Conservation (phyloP, 495 filamentous ascomycete species). For the Penicillium pulvis region DNA sequence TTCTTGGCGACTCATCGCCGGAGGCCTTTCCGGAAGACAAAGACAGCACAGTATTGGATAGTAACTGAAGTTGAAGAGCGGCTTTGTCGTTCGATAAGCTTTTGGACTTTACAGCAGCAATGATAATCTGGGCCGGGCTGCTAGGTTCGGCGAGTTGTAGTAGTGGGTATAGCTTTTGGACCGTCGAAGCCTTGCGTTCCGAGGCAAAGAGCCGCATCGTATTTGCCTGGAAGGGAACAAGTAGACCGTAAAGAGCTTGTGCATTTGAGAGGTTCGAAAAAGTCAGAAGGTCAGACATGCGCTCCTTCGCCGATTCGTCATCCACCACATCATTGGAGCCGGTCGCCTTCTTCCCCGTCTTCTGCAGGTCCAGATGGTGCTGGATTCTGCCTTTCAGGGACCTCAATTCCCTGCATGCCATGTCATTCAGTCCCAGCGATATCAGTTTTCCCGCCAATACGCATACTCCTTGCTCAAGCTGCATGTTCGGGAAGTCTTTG, state of each 20-base stretch:
- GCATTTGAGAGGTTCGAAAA: slow-evolving; percentile 50
- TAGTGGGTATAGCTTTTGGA: slow-evolving; percentile 50
- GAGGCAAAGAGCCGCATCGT: slow-evolving; percentile 51
- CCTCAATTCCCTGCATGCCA: slow-evolving; percentile 77
- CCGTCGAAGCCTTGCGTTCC: slow-evolving; percentile 46
- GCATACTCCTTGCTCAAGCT: slow-evolving; percentile 83
- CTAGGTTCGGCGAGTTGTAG: slow-evolving; percentile 49
- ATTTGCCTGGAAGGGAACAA: slow-evolving; percentile 48
- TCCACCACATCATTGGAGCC: slow-evolving; percentile 23
- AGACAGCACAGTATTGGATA: slow-evolving; percentile 68
- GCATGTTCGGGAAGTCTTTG: slow-evolving; percentile 59
- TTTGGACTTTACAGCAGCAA: slow-evolving; percentile 48
- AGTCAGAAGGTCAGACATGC: slow-evolving; percentile 62
- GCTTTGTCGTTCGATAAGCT: slow-evolving; percentile 56
- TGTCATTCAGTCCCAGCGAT: slow-evolving; percentile 68
- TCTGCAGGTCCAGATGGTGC: slow-evolving; percentile 34
- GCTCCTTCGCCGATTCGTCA: slow-evolving; percentile 44
- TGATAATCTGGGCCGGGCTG: slow-evolving; percentile 69
- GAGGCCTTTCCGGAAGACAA: slow-evolving; percentile 51
- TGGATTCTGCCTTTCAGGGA: slow-evolving; percentile 65
- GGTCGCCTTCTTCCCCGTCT: slow-evolving; percentile 25
- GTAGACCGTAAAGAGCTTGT: slow-evolving; percentile 35
- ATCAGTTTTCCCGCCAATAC: slow-evolving; percentile 73
- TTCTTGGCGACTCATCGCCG: slow-evolving; percentile 41
- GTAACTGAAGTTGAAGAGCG: slow-evolving; percentile 66